Base-by-base conservation (phyloP, 2,329 filamentous ascomycete genomes). In the Bipolaris cookei region DNA sequence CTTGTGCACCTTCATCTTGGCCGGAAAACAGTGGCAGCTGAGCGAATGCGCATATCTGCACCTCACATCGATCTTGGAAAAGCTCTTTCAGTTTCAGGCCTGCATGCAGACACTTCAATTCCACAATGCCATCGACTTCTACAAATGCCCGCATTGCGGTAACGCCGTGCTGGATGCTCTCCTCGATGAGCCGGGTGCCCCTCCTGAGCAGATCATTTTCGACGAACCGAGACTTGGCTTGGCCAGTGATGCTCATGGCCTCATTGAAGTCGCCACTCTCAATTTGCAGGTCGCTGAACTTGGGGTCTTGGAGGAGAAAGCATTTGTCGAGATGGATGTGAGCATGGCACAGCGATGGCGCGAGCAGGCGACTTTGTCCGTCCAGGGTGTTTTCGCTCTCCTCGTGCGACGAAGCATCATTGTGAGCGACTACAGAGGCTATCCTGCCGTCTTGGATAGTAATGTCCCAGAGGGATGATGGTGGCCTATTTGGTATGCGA, bases 281-380 rank as follows among this genome's bases (percentile, higher is more conserved):
- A 14, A 89, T 86, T 37, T 84, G 80, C 13, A 90, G 78, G 63
- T 89, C 82, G 1, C 81, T 77, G 73, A 87, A 90, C 66, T 81
- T 82, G 4, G 83, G 81, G 62, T 85, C 80, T 18, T 80, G 84
- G 8, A 88, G 78, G 25, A 88, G 74, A 63, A 85, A 88, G 37
- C 84, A 82, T 68, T 88, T 88, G 73, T 91, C 89, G 25, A 91
- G 80, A 68, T 91, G 89, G 48, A 91, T 84, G 63, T 91, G 89
- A 6, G 89, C 88, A 68, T 91, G 89, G 63, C 88, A 90, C 3
- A 91, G 80, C 7, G 83, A 81, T 3, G 86, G 85, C 18, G 78
- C 75, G 10, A 85, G 64, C 1, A 86, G 73, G 23, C 77, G 70
- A 46, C 72, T 73, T 20, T 64, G 52, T 16, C 74, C 78, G 60